Percentiles rank a stretch among this genome's conserved stretches.
phyloP scores from a whole-genome alignment of 345 rosid genomes.

The Melaleuca quinquenervia region DNA sequence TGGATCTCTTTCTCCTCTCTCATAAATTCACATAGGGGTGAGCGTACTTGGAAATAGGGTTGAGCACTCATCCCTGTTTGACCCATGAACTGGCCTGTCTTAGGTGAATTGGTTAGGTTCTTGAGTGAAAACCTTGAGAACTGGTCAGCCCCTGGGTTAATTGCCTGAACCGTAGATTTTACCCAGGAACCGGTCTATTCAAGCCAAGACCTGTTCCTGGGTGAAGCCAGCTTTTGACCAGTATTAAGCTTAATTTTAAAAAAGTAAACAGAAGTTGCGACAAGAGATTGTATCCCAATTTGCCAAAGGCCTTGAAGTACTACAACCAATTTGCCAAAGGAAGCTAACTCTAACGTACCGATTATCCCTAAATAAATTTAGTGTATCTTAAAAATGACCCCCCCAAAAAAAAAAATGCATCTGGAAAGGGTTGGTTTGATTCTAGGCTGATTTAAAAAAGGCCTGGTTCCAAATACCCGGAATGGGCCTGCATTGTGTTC shows the following conservation, averaged over 20 bases:
- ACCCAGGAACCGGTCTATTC: neutral
- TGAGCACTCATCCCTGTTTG: neutral
- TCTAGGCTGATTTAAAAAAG: neutral
- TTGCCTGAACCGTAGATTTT: neutral
- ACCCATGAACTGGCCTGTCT: neutral
- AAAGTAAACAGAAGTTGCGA: neutral
- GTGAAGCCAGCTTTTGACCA: neutral
- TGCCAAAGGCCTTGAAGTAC: neutral
- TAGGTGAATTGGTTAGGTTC: neutral
- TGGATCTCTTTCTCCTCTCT: neutral
- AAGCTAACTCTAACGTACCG: neutral
- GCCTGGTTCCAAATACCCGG: neutral
- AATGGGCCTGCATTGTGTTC: neutral
- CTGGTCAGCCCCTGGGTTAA: neutral
- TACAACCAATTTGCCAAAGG: neutral
- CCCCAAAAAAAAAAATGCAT: too few species aligned
- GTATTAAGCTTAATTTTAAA: neutral
- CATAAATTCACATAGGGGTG: neutral
- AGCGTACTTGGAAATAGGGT: neutral
- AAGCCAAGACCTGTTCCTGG: neutral
- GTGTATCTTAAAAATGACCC: too few species aligned
- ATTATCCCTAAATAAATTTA: too few species aligned
- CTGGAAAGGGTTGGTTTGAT: too few species aligned
- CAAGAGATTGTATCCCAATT: neutral
- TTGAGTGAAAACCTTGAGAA: neutral